phyloP scores from a whole-genome alignment of 2,329 filamentous ascomycete genomes.

The Scedosporium minutisporum region DNA sequence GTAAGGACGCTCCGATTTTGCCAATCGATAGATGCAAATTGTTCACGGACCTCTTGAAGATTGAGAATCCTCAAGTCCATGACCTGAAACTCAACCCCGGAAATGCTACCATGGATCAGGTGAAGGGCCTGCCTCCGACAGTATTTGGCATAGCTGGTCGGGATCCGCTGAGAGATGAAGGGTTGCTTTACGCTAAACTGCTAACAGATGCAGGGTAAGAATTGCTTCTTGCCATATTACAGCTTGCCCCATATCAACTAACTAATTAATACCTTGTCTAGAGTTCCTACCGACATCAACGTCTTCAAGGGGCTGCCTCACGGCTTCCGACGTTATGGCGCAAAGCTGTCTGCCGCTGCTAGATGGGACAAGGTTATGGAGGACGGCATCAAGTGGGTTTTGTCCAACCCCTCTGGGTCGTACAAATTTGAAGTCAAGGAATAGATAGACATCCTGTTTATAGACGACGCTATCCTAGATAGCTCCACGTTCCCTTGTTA shows the following conservation, averaged over 20 bases:
- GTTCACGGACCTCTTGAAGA: slow-evolving; percentile 19
- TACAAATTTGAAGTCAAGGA: slow-evolving; percentile 13
- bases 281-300: slow-evolving; percentile 36
- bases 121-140: slow-evolving; percentile 32
- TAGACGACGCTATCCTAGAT: not conserved
- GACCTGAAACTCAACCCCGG: slow-evolving; percentile 31
- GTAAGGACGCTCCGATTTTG: slow-evolving; percentile 39
- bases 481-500: not conserved
- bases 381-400: slow-evolving; percentile 31
- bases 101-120: slow-evolving; percentile 18
- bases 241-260: not conserved
- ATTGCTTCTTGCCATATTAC: not conserved
- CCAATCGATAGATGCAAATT: slow-evolving; percentile 25
- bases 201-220: slow-evolving; percentile 33
- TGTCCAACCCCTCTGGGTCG: slow-evolving; percentile 22
- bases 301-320: slow-evolving; percentile 45
- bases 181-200: slow-evolving; percentile 32
- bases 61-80: slow-evolving; percentile 14
- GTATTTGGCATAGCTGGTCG: slow-evolving; percentile 33
- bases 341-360: slow-evolving; percentile 25
- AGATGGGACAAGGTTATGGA: slow-evolving; percentile 33
- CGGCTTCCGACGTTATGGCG: slow-evolving; percentile 31
- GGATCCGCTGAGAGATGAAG: slow-evolving; percentile 41
- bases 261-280: slow-evolving; percentile 14
- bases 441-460: not conserved